A percentile compares a stretch with the other conserved stretches of the same genome.
These are phyloP conservation scores for Termitomyces sp. DNA, from an alignment of 768 basidiomycete genomes.

Conservation along the genomic window DNA sequence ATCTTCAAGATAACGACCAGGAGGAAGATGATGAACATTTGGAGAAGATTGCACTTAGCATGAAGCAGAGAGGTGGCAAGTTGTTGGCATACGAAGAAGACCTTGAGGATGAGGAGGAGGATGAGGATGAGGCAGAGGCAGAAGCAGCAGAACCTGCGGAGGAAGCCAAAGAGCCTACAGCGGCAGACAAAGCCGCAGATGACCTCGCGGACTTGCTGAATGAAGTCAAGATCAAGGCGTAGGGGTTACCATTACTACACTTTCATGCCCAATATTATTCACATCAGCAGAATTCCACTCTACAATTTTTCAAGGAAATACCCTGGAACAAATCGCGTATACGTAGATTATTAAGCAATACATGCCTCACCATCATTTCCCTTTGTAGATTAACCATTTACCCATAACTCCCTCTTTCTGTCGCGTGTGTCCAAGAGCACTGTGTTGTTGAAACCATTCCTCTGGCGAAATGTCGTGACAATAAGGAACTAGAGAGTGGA, in stretches of 20 bases:
- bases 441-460: conserved; percentile 46
- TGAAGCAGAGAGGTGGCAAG: conserved; percentile 64
- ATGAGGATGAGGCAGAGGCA: conserved; percentile 41
- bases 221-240: conserved; percentile 49
- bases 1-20: conserved; percentile 88
- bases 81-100: conserved; percentile 73
- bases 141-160: conserved; percentile 22
- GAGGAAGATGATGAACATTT: conserved; percentile 70
- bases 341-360: not conserved
- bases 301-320: not conserved
- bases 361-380: conserved; percentile 20
- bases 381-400: conserved; percentile 58
- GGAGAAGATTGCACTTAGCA: conserved; percentile 42
- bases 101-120: conserved; percentile 68
- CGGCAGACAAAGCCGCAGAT: conserved; percentile 33
- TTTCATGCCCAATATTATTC: not conserved
- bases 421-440: conserved; percentile 39
- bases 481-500: conserved; percentile 29
- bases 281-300: not conserved
- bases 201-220: conserved; percentile 60
- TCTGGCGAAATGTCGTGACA: conserved; percentile 28
- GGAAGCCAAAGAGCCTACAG: conserved; percentile 18
- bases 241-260: not conserved
- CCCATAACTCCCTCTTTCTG: conserved; percentile 52
- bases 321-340: not conserved